These are phyloP conservation scores for Phoenix roebelenii DNA, from an alignment of 176 grass and related monocot genomes.

Conservation along the genomic window DNA sequence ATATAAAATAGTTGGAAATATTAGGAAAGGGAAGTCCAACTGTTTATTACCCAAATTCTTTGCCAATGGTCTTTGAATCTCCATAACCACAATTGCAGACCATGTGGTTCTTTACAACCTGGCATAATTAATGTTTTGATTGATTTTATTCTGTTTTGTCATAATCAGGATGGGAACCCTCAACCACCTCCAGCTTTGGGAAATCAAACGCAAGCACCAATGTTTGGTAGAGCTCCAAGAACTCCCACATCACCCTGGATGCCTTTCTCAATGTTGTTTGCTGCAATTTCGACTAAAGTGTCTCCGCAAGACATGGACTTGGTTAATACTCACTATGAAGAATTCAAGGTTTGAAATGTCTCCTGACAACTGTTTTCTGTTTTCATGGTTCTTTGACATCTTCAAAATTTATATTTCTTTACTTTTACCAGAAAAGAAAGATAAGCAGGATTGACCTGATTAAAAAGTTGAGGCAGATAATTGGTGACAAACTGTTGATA, in stretches of 20 bases:
- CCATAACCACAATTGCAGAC: too few relatives aligned
- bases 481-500: constrained; percentile 62
- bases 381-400: neutral
- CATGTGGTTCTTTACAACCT: too few relatives aligned
- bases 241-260: constrained; percentile 62
- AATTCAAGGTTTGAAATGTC: constrained; percentile 54
- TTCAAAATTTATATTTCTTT: constrained; percentile 8
- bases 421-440: constrained; percentile 45
- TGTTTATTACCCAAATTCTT: too few relatives aligned
- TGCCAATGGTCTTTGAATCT: too few relatives aligned
- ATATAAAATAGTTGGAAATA: too few relatives aligned
- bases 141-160: constrained; percentile 10
- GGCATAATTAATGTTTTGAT: constrained; percentile 2
- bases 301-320: constrained; percentile 49
- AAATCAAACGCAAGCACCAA: constrained; percentile 11
- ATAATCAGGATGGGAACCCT: constrained; percentile 6
- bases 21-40: too few relatives aligned
- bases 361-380: neutral
- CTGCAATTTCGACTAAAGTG: constrained; percentile 63
- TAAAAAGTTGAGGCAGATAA: constrained; percentile 38
- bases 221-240: constrained; percentile 20
- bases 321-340: constrained; percentile 50
- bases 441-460: constrained; percentile 60
- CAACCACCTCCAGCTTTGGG: constrained; percentile 13
- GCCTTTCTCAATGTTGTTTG: constrained; percentile 79